Base-by-base conservation (phyloP, 345 rosid genomes). In the Hevea brasiliensis region DNA sequence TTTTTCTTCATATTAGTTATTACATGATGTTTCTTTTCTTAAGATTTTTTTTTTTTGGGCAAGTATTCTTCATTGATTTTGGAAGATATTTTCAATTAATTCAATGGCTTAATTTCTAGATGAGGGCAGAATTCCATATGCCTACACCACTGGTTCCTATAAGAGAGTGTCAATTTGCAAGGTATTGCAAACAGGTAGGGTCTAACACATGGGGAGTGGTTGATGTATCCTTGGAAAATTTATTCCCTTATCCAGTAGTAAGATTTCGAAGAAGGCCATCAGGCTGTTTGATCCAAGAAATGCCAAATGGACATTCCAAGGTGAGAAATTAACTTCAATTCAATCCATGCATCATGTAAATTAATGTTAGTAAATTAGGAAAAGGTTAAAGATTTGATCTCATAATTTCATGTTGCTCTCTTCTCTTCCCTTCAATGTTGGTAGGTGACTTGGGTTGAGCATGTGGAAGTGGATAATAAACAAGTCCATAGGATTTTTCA, bases 381-480 rank as follows among this genome's bases (percentile, higher is more conserved):
- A 32, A 32, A 32, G 37, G 51, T n/a, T 1, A 48, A 40, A 5
- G 6, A 65, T 0, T 53, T 53, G 7, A 53, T 18, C 10, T 10
- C n/a, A 0, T 56, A 6, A 56, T 56, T 21, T 56, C 15, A 24
- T 58, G 18, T 45, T 53, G 21, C 55, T 66, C 15, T 47, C 15
- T 48, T 12, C 12, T 48, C 17, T 6, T 18, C 24, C n/a, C n/a
- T n/a, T 48, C 37, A 0, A 35, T 42, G 29, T 53, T 21, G 1
- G 44, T 58, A 88, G 92, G 81, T 89, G 42, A 81, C 65, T 18
- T 86, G 91, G 89, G 84, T 89, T 54, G 92, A 89, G 61, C 89
- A 81, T 75, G 83, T 71, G 2, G 85, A 83, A 59, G 87, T 73
- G 21, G 90, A 85, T 67, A 69, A 85, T 24, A 26, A 62, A 20